Conservation (phyloP, 805 yeast genomes). For the Teunomyces funiuensis region DNA sequence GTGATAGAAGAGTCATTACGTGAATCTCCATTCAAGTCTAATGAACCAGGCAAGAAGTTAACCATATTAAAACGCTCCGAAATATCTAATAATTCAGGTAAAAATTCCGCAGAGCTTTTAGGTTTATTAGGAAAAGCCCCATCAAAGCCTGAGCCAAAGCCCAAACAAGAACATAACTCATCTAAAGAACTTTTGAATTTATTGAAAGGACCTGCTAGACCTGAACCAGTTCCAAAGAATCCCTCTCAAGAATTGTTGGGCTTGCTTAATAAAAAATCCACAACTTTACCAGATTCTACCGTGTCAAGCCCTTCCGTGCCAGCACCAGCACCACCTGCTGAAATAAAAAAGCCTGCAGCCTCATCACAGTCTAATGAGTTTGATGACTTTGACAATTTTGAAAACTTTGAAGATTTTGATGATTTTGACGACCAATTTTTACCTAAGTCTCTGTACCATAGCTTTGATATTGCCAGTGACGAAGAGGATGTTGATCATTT, state of each 20-base stretch:
- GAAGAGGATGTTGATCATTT: slow-evolving; percentile 29
- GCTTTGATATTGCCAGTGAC: slow-evolving; percentile 36
- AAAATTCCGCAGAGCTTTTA: slow-evolving; percentile 14
- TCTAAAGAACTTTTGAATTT: slow-evolving; percentile 7
- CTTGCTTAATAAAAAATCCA: slow-evolving; percentile 10
- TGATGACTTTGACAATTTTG: slow-evolving; percentile 31
- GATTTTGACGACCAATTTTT: slow-evolving; percentile 23
- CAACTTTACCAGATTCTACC: too few relatives aligned
- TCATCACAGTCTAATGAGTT: slow-evolving; percentile 18
- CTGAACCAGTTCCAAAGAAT: not conserved
- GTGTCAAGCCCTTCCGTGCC: too few relatives aligned
- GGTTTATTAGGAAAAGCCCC: slow-evolving; percentile 10
- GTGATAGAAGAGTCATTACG: slow-evolving; percentile 23
- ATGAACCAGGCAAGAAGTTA: slow-evolving; percentile 24
- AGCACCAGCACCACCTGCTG: slow-evolving; percentile 1
- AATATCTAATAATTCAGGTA: not conserved
- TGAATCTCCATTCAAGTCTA: slow-evolving; percentile 10
- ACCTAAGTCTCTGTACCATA: slow-evolving; percentile 14
- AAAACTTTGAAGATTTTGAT: slow-evolving; percentile 34
- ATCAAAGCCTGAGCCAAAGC: slow-evolving; percentile 2
- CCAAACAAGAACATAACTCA: slow-evolving; percentile 4
- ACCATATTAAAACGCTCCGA: slow-evolving; percentile 28
- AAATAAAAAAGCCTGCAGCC: slow-evolving; percentile 3
- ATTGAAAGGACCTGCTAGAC: slow-evolving; percentile 7
- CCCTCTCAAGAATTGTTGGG: slow-evolving; percentile 15